Percentiles rank a stretch among this genome's conserved stretches.
phyloP scores from a whole-genome alignment of 202 grass and related monocot species.

The Brachypodium distachyon region DNA sequence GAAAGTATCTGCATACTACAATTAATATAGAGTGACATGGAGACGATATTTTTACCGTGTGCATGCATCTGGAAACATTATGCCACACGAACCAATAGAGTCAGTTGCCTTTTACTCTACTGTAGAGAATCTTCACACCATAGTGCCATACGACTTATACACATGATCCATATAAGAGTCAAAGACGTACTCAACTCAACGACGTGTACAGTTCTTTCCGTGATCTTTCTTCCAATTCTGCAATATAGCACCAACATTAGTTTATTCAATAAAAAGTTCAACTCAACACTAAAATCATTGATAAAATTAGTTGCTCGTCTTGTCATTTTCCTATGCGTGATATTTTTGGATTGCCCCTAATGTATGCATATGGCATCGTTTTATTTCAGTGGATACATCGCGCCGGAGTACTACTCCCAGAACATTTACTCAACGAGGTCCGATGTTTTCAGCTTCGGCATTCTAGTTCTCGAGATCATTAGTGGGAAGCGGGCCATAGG shows the following conservation, averaged over 20 bases:
- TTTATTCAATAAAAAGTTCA: neutral
- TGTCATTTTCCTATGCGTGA: neutral
- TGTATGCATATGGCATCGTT: neutral
- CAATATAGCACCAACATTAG: neutral
- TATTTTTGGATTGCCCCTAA: too few relatives aligned
- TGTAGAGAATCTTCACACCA: neutral
- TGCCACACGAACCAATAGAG: neutral
- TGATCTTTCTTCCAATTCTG: neutral
- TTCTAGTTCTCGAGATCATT: constrained; percentile 5
- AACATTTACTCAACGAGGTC: constrained; percentile 6
- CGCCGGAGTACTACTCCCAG: neutral
- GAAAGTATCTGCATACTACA: neutral
- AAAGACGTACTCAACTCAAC: neutral
- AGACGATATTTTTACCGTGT: neutral
- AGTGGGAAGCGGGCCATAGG: neutral
- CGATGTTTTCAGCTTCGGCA: neutral
- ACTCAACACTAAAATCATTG: neutral
- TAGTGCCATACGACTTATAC: neutral
- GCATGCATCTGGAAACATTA: neutral
- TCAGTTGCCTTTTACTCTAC: neutral
- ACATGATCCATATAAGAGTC: neutral
- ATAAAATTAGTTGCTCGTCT: neutral
- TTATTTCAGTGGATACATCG: constrained; percentile 5
- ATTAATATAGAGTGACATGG: neutral
- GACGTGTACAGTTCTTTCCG: neutral